Evolutionary conservation across 768 basidiomycete species (phyloP).

Genomic region (Pleurotus salmoneostramineus): DNA sequence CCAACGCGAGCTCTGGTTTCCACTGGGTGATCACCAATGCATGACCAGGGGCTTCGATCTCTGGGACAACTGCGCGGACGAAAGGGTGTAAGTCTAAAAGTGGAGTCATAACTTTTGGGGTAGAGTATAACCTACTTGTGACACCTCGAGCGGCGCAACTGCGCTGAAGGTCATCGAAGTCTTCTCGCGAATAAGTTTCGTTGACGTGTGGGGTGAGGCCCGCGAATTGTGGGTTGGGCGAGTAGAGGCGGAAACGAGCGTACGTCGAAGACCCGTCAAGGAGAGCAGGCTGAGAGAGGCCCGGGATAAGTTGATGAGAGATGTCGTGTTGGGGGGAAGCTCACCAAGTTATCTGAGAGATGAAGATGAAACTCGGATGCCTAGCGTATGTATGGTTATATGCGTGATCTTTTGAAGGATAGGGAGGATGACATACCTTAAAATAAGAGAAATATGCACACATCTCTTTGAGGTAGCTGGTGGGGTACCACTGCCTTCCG

Average conservation of each 20-base stretch:
- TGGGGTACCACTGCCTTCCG: not conserved
- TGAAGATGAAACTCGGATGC: slow-evolving; percentile 15
- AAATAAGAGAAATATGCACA: not conserved
- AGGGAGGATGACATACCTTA: not conserved
- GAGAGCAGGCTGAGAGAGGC: slow-evolving; percentile 8
- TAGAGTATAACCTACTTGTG: slow-evolving; percentile 8
- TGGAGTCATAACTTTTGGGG: too few species aligned
- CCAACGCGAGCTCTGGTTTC: slow-evolving; percentile 35
- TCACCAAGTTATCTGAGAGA: slow-evolving; percentile 17
- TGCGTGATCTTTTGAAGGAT: not conserved
- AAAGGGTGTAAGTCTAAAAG: not conserved
- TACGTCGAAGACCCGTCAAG: slow-evolving; percentile 12
- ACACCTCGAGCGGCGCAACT: slow-evolving; percentile 34
- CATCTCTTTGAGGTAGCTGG: not conserved
- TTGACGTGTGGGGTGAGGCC: slow-evolving; percentile 33
- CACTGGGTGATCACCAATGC: slow-evolving; percentile 40
- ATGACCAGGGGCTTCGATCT: slow-evolving; percentile 41
- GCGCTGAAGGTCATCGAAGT: slow-evolving; percentile 29
- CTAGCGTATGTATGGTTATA: not conserved
- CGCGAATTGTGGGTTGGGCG: slow-evolving; percentile 21
- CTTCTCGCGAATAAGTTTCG: slow-evolving; percentile 32
- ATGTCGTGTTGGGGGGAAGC: slow-evolving; percentile 6
- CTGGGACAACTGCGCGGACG: slow-evolving; percentile 25
- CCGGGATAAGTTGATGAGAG: not conserved
- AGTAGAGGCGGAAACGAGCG: slow-evolving; percentile 15